A percentile compares a stretch with the other conserved stretches of the same genome.
Conservation (phyloP, 2,329 filamentous ascomycete genomes). For the Stromatinia cepivora region DNA sequence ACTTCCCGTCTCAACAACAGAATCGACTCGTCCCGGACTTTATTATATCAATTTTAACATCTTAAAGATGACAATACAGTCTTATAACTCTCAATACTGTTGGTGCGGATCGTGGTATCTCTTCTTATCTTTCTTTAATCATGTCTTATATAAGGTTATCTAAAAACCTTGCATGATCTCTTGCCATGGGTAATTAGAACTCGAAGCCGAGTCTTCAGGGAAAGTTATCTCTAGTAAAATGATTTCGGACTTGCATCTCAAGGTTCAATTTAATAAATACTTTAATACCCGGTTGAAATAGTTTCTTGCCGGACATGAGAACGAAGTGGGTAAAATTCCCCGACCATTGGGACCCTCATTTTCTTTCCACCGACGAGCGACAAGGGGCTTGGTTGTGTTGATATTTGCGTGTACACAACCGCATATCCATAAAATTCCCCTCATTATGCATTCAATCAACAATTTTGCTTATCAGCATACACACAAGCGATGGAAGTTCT, state of each 20-base stretch:
- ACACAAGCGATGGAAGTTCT: constrained; percentile 32
- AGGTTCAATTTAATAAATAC: background rate
- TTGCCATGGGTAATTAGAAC: background rate
- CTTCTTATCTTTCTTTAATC: constrained; percentile 16
- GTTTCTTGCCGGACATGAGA: constrained; percentile 1
- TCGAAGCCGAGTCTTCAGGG: constrained; percentile 10
- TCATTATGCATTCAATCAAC: background rate
- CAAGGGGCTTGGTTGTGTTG: background rate
- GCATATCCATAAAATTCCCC: background rate
- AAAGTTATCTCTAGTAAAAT: background rate
- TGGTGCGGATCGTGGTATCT: background rate
- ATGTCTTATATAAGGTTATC: background rate
- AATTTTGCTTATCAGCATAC: background rate
- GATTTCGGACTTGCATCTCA: background rate
- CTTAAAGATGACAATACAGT: background rate
- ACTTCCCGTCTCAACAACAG: background rate
- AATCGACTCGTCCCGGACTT: background rate
- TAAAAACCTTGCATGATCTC: background rate
- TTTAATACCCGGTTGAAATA: background rate
- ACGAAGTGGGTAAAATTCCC: background rate
- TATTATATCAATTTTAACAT: background rate
- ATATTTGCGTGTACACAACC: background rate
- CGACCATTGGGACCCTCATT: background rate
- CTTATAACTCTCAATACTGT: background rate
- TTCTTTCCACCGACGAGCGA: background rate